These are phyloP conservation scores for Retiboletus flavoniger DNA, from an alignment of 1,284 basidiomycete genomes.

Conservation along the genomic window DNA sequence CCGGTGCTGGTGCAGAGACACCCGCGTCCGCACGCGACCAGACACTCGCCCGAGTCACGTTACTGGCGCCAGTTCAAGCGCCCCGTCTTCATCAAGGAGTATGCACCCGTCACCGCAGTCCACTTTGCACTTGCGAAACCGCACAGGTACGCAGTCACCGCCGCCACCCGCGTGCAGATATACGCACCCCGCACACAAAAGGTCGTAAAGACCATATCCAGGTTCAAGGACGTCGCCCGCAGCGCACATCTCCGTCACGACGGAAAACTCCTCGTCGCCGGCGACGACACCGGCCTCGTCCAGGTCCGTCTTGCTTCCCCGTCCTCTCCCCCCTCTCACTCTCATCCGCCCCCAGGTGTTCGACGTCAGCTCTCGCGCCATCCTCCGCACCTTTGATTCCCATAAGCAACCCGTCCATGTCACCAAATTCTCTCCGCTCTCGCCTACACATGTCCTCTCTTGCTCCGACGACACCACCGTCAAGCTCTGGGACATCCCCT, in stretches of 20 bases:
- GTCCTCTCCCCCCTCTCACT: constrained; percentile 2
- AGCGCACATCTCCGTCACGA: constrained; percentile 87
- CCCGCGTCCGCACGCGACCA: constrained; percentile 54
- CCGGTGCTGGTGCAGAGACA: constrained; percentile 66
- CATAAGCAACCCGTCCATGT: constrained; percentile 97
- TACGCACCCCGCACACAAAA: constrained; percentile 96
- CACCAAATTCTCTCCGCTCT: constrained; percentile 84
- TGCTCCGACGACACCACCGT: constrained; percentile 97
- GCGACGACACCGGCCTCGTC: constrained; percentile 90
- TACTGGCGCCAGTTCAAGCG: constrained; percentile 83
- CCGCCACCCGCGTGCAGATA: constrained; percentile 91
- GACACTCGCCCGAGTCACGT: constrained; percentile 68
- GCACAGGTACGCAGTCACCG: constrained; percentile 93
- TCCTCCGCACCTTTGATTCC: constrained; percentile 87
- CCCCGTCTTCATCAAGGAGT: constrained; percentile 91
- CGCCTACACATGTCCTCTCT: constrained; percentile 83
- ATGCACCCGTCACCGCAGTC: constrained; percentile 88
- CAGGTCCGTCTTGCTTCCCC: constrained; percentile 54
- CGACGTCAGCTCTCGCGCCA: constrained; percentile 92
- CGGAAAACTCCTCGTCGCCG: constrained; percentile 93
- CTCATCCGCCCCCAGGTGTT: constrained; percentile 63
- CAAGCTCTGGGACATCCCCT: constrained; percentile 93
- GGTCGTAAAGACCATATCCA: constrained; percentile 91
- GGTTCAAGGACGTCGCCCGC: constrained; percentile 95
- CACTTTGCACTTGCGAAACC: constrained; percentile 86